Percentiles rank a stretch among this genome's conserved stretches.
Conservation (phyloP, 2,329 filamentous ascomycete species). For the Talaromyces sp. region DNA sequence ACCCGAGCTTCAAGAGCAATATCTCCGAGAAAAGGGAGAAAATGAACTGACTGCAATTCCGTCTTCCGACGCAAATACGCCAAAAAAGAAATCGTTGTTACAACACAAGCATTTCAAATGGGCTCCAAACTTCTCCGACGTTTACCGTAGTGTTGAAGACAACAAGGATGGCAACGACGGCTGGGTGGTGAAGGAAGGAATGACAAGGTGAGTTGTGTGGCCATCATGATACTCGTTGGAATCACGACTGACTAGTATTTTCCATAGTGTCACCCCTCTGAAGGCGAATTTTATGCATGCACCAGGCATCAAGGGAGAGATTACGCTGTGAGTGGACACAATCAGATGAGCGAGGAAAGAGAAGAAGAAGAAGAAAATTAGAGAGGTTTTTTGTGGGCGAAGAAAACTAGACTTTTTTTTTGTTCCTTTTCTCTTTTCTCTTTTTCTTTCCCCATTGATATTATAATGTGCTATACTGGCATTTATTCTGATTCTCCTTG, state of each 20-base stretch:
- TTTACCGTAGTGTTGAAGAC: conserved; percentile 79
- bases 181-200: conserved; percentile 82
- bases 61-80: conserved; percentile 16
- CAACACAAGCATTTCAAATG: conserved; percentile 90
- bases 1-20: conserved; percentile 63
- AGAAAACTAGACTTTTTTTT: not conserved
- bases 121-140: conserved; percentile 80
- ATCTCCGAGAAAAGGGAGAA: conserved; percentile 62
- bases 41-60: conserved; percentile 24
- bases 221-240: not conserved
- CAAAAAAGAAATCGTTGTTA: conserved; percentile 44
- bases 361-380: conserved; percentile 14
- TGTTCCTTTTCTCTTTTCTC: not conserved
- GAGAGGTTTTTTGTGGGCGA: conserved; percentile 8
- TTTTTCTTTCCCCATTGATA: not conserved
- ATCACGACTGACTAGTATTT: conserved; percentile 9
- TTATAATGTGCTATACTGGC: not conserved
- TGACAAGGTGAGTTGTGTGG: conserved; percentile 62
- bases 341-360: not conserved
- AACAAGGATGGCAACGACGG: conserved; percentile 80
- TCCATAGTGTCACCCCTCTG: conserved; percentile 72
- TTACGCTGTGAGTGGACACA: conserved; percentile 69
- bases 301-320: conserved; percentile 61
- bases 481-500: conserved; percentile 15
- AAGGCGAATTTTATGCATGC: conserved; percentile 89